Base-by-base conservation (phyloP, 768 basidiomycete genomes). In the Phaeolepiota aurea region DNA sequence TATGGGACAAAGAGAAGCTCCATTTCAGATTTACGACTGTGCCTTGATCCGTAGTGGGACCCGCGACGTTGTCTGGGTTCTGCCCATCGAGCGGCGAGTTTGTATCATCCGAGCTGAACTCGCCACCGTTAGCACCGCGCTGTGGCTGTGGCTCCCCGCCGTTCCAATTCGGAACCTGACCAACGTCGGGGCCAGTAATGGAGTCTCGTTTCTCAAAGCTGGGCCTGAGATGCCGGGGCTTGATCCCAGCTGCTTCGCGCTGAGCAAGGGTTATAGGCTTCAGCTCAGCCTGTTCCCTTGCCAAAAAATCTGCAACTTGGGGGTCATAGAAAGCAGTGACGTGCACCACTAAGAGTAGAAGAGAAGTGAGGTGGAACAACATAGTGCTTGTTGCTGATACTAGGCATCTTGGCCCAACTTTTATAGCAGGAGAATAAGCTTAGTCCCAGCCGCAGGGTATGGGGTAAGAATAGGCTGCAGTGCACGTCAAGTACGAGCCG, bases 1-100 rank as follows among this genome's bases (percentile, higher is more conserved):
- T 42, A 22, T 46, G 44, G 3, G 44, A 46, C 13, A 42, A 38
- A 13, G 44, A 46, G 20, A 46, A 46, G 21, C 44, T 46, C 44
- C 44, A 46, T 22, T 42, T 46, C 18, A 46, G 32, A 33, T 46
- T 46, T 13, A 39, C 40, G n/a, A 46, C 44, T 37, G 36, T 21
- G 16, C 44, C 44, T 31, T 40, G 21, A 42, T 46, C 44, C 18
- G 41, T 46, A 9, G 44, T 41, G 10, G 44, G 44, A 2, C 34
- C 34, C 19, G 44, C 40, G 16, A 46, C 41, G 2, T 42, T 38
- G 21, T 46, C 44, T 20, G 44, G 44, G 28, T 46, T 46, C 41
- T 46, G 41, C n/a, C 20, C 35, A 38, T 46, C 41, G 16, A 46
- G 32, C 12, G 23, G 31, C 16, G 36, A 32, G 30, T 46, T 46